These are phyloP conservation scores for Prototheca wickerhamii DNA, from an alignment of 163 green algal genomes.

Conservation along the genomic window DNA sequence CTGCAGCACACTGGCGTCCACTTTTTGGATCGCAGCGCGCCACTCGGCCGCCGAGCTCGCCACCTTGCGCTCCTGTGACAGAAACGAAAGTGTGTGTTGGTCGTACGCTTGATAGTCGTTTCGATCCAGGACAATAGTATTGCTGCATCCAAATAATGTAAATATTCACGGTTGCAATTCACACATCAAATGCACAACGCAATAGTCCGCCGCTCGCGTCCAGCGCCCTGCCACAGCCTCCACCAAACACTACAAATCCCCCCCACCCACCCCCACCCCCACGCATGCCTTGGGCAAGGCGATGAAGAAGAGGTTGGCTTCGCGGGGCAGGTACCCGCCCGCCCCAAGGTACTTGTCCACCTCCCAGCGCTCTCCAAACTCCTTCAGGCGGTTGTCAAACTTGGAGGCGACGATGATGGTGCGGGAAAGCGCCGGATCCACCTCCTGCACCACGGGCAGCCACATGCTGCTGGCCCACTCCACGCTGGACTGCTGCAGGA, in stretches of 20 bases:
- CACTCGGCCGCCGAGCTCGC: constrained; percentile 62
- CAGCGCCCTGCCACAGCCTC: too few relatives aligned
- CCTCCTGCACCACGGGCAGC: constrained; percentile 79
- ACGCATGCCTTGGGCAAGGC: constrained; percentile 73
- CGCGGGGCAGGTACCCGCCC: constrained; percentile 73
- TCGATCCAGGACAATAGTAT: too few relatives aligned
- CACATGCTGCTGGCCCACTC: constrained; percentile 90
- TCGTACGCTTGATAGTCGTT: too few relatives aligned
- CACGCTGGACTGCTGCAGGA: constrained; percentile 89
- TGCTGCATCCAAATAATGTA: too few relatives aligned
- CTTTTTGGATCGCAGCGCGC: constrained; percentile 61
- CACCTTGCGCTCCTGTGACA: constrained; percentile 57
- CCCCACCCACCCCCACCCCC: neutral
- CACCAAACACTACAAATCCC: neutral
- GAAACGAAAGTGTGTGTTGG: neutral
- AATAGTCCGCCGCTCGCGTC: too few relatives aligned
- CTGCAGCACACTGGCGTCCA: constrained; percentile 55
- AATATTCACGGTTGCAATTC: too few relatives aligned
- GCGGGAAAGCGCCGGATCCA: constrained; percentile 51
- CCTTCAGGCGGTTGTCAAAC: constrained; percentile 91
- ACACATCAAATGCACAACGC: too few relatives aligned
- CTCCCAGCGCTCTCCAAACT: constrained; percentile 89
- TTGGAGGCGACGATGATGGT: constrained; percentile 65
- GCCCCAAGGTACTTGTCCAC: constrained; percentile 83
- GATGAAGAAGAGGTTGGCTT: constrained; percentile 87